Percentiles rank a stretch among this genome's conserved stretches.
These are phyloP conservation scores for Cryptococcus deneoformans DNA, from an alignment of 1,284 basidiomycete genomes.

Conservation along the genomic window DNA sequence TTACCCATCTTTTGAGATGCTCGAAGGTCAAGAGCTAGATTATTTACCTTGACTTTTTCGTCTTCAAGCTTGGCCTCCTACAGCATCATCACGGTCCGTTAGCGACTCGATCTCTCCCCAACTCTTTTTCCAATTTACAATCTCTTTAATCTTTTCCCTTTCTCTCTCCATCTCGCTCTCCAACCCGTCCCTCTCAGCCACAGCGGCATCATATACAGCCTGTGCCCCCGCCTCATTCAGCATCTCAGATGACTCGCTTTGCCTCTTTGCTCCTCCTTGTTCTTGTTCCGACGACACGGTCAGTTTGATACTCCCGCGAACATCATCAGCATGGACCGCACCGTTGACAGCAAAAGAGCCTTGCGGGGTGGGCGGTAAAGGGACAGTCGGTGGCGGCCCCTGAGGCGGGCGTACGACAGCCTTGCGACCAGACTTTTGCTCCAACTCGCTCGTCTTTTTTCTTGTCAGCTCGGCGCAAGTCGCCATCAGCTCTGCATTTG, in stretches of 20 bases:
- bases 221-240: slow-evolving; percentile 4
- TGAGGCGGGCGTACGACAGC: slow-evolving; percentile 28
- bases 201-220: slow-evolving; percentile 15
- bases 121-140: slow-evolving; percentile 11
- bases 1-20: slow-evolving; percentile 29
- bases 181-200: slow-evolving; percentile 13
- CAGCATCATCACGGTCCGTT: slow-evolving; percentile 1
- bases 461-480: slow-evolving; percentile 15
- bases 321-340: neutral
- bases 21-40: slow-evolving; percentile 23
- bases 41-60: slow-evolving; percentile 21
- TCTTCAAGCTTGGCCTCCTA: slow-evolving; percentile 25
- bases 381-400: slow-evolving; percentile 41
- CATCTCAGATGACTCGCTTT: slow-evolving; percentile 7
- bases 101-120: too few species aligned
- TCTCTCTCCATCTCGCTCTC: slow-evolving; percentile 7
- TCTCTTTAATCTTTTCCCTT: slow-evolving; percentile 11
- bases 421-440: slow-evolving; percentile 17
- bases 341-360: slow-evolving; percentile 14
- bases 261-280: slow-evolving; percentile 5
- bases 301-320: neutral
- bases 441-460: slow-evolving; percentile 26
- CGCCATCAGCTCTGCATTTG: slow-evolving; percentile 27
- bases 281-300: slow-evolving; percentile 2
- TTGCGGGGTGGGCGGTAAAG: slow-evolving; percentile 38